phyloP scores from a whole-genome alignment of 441 rosid genomes.

The Brassica hybrid region DNA sequence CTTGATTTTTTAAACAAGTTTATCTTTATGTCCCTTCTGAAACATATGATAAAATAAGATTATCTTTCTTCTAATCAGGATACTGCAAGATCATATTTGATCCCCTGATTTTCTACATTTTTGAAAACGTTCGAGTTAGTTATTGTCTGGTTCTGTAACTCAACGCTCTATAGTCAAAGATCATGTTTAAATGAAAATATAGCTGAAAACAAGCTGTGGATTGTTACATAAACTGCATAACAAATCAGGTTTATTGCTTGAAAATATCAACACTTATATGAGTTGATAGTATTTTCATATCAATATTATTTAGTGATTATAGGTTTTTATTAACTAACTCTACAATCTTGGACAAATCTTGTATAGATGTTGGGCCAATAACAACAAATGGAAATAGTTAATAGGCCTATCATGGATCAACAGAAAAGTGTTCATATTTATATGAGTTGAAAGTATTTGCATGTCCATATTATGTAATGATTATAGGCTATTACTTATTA shows the following conservation, averaged over 20 bases:
- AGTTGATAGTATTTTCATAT: too few relatives aligned
- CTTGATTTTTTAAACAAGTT: not conserved
- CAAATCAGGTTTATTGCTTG: not conserved
- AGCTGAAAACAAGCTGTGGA: not conserved
- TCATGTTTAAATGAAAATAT: not conserved
- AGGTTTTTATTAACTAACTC: not conserved
- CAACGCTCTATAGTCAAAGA: too few relatives aligned
- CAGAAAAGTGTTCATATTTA: not conserved
- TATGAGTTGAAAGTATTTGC: too few relatives aligned
- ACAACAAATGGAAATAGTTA: not conserved
- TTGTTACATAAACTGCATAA: not conserved
- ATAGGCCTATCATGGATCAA: not conserved
- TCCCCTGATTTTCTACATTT: not conserved
- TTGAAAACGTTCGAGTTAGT: not conserved
- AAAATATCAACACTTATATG: not conserved
- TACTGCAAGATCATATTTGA: not conserved
- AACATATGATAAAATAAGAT: conserved; percentile 6
- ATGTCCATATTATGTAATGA: not conserved
- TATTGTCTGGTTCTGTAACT: not conserved
- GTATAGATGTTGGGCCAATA: not conserved
- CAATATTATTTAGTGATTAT: too few relatives aligned
- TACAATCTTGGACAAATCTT: not conserved
- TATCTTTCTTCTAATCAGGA: too few relatives aligned
- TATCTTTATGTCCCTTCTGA: conserved; percentile 15
- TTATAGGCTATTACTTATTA: too few relatives aligned